phyloP scores from a whole-genome alignment of 306 rosid genomes.

The Cucumis sativus region Cucumber_9930_V3 NC_026655.2:2706001-2706500 shows the following conservation, averaged over 20 bases:
- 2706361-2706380: background rate
- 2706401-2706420: background rate
- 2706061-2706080: conserved; percentile 90
- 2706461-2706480: background rate
- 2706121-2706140: conserved; percentile 55
- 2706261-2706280: background rate
- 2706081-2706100: conserved; percentile 83
- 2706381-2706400: background rate
- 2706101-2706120: conserved; percentile 79
- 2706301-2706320: background rate
- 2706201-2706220: background rate
- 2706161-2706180: background rate
- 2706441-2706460: background rate
- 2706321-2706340: background rate
- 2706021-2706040: conserved; percentile 82
- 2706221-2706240: background rate
- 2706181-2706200: background rate
- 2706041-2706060: conserved; percentile 70
- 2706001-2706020: conserved; percentile 89
- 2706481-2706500: background rate
- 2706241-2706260: background rate
- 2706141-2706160: conserved; percentile 33
- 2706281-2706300: background rate
- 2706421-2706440: background rate
- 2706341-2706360: background rate